Evolutionary conservation across 768 basidiomycete species (phyloP).

Genomic region (Mycena crocata): DNA sequence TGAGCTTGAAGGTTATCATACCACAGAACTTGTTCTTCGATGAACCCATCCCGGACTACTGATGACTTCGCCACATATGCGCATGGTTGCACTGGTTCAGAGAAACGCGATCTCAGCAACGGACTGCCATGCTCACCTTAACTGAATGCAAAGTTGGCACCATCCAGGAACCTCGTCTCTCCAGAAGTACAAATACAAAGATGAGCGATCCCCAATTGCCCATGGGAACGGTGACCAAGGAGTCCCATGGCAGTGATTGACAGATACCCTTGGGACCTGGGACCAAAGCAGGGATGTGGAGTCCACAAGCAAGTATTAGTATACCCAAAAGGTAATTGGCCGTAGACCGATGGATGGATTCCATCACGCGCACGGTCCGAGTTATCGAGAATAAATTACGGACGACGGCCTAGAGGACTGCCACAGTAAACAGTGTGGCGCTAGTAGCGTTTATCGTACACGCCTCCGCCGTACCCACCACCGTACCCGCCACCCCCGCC

Average conservation of each 20-base stretch:
- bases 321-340: neutral
- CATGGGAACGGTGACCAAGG: no score
- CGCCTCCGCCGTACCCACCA: conserved; percentile 39
- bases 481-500: conserved; percentile 50
- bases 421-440: neutral
- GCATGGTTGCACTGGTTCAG: no score
- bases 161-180: neutral
- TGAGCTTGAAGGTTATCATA: no score
- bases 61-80: no score
- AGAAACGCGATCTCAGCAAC: no score
- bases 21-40: no score
- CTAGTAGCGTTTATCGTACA: conserved; percentile 33
- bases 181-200: neutral
- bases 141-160: no score
- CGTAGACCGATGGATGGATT: neutral
- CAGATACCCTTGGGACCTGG: conserved; percentile 1
- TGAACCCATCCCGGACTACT: no score
- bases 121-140: no score
- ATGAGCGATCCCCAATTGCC: neutral
- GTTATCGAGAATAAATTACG: conserved; percentile 5
- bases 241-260: no score
- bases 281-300: neutral
- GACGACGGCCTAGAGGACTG: neutral
- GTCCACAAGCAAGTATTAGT: neutral
- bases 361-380: neutral